Evolutionary conservation across 225 moss, liverwort and hornwort genomes (phyloP), one percentile per base, ranked within the genome.

Genomic region (Pseudisothecium myosuroides): DNA sequence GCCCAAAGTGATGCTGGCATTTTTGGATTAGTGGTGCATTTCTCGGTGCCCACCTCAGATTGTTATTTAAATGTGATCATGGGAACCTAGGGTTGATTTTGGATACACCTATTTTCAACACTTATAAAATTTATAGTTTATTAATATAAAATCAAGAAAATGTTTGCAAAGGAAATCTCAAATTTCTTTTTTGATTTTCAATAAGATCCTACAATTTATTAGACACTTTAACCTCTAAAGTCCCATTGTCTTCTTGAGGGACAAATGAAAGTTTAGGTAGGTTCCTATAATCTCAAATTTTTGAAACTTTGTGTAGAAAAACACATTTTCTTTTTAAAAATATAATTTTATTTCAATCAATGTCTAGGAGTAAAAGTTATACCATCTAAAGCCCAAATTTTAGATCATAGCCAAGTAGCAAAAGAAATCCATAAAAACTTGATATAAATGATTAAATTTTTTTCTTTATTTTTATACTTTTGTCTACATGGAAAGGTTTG

Each of bases 101-200:
- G 1, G 3, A 1, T 41, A 41, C 3, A 8, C 5, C 5, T 71
- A 26, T 41, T 26, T 41, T 41, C 9, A 14, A 9, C 9, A 41
- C 26, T 71, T 27, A 14, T 26, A 41, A 71, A 14, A 3, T 71
- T 41, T 15, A 69, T 41, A 71, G 8, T 71, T 26, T 28, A 43
- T n/a, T n/a, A n/a, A n/a, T n/a, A n/a, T 0, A 0, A 9, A 5
- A 3, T 43, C 0, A 2, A 9, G 2, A 71, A 24, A 41, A 41
- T 24, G 3, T n/a, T n/a, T n/a, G n/a, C n/a, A n/a, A n/a, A n/a
- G n/a, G n/a, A n/a, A n/a, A n/a, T n/a, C n/a, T n/a, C n/a, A n/a
- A n/a, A n/a, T n/a, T n/a, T n/a, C n/a, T n/a, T n/a, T n/a, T 73
- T 45, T 73, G 4, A 73, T 2, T 29, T 29, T 6, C 5, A 29